Conservation (phyloP, 2,329 filamentous ascomycete species). For the Xylariaceae sp. region DNA sequence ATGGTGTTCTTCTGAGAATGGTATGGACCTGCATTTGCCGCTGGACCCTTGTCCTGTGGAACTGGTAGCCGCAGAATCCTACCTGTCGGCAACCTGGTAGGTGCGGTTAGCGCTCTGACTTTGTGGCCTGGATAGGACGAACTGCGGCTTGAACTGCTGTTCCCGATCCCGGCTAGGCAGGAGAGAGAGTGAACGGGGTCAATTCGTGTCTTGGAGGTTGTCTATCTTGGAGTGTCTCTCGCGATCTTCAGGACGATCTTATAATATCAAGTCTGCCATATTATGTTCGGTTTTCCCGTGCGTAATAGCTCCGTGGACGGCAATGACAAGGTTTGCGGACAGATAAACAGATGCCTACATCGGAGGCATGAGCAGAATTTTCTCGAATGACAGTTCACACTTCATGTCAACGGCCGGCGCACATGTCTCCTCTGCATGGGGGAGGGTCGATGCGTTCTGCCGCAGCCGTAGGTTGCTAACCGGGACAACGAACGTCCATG, state of each 20-base stretch:
- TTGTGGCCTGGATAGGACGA: not conserved
- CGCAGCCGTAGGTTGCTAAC: conserved; percentile 13
- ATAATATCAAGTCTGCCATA: too few relatives aligned
- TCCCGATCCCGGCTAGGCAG: too few relatives aligned
- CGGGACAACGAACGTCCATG: conserved; percentile 5
- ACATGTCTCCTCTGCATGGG: conserved; percentile 1
- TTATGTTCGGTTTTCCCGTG: too few relatives aligned
- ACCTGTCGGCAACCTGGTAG: not conserved
- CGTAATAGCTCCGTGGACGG: too few relatives aligned
- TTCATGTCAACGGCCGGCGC: conserved; percentile 8
- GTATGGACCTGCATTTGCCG: not conserved
- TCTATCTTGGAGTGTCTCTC: too few relatives aligned
- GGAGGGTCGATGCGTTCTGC: conserved; percentile 9
- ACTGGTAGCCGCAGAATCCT: too few relatives aligned
- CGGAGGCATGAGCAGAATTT: too few relatives aligned
- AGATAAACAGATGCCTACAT: too few relatives aligned
- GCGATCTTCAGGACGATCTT: too few relatives aligned
- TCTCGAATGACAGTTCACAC: conserved; percentile 1
- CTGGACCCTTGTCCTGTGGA: not conserved
- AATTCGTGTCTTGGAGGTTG: too few relatives aligned
- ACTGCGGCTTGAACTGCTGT: not conserved
- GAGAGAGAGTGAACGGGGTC: too few relatives aligned
- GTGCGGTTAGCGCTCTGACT: not conserved
- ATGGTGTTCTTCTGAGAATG: not conserved
- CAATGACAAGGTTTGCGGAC: too few relatives aligned